phyloP scores from a whole-genome alignment of 2,329 filamentous ascomycete species.

The Apiospora sp. region DNA sequence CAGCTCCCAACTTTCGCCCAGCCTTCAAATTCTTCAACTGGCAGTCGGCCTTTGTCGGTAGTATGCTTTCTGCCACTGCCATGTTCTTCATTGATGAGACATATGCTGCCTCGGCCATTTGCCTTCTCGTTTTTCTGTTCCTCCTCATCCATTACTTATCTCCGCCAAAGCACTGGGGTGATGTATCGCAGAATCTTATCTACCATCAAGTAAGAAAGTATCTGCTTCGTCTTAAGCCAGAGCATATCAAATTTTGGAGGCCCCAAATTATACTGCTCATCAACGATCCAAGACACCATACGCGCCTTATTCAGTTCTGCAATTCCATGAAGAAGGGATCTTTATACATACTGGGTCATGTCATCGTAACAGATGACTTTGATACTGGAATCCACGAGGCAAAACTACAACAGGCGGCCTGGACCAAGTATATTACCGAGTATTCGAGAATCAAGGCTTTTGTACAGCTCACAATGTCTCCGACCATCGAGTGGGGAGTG shows the following conservation, averaged over 20 bases:
- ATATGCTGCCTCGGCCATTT: constrained; percentile 79
- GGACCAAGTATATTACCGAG: constrained; percentile 85
- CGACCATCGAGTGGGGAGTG: constrained; percentile 83
- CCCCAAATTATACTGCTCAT: constrained; percentile 87
- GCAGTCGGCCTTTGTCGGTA: constrained; percentile 79
- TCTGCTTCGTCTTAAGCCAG: constrained; percentile 79
- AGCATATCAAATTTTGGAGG: constrained; percentile 94
- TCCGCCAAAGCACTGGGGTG: constrained; percentile 88
- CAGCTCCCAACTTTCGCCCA: constrained; percentile 87
- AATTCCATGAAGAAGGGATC: constrained; percentile 90
- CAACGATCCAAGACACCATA: constrained; percentile 83
- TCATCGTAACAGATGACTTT: constrained; percentile 87
- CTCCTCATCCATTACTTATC: constrained; percentile 85
- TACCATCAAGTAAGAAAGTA: constrained; percentile 90
- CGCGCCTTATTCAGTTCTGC: constrained; percentile 87
- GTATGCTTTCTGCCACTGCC: constrained; percentile 76
- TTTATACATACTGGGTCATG: constrained; percentile 85
- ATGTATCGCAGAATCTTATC: constrained; percentile 88
- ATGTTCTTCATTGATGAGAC: constrained; percentile 93
- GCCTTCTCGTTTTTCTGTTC: constrained; percentile 78
- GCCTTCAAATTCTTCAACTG: constrained; percentile 91
- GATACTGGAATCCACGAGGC: constrained; percentile 80
- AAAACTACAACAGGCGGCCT: constrained; percentile 79
- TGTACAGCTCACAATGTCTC: constrained; percentile 85
- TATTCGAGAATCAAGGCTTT: constrained; percentile 89